Base-by-base conservation (phyloP, 2,329 filamentous ascomycete species). In the Lasiodiplodia sp. region DNA sequence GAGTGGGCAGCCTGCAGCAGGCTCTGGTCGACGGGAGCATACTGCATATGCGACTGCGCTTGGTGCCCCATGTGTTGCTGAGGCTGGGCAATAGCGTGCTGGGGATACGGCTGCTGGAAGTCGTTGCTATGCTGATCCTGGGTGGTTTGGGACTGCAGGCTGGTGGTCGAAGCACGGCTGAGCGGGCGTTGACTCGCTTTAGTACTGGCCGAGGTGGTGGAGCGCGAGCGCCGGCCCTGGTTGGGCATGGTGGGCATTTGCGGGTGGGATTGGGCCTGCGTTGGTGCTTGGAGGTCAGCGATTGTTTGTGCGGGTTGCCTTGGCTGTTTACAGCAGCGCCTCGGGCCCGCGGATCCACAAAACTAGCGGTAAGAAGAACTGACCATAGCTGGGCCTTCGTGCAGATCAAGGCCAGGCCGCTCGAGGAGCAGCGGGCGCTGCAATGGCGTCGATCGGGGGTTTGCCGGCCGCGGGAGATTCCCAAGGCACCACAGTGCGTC, bases 101-200 rank as follows among this genome's bases (percentile, higher is more conserved):
- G 73, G n/a, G 73, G 72, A 44, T 73, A 66, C 14, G 68, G 65
- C n/a, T 62, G 31, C 16, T 34, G 44, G 40, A 64, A 57, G 57
- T 75, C 71, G 71, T 77, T 77, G 55, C 68, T 64, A 66, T 79
- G 75, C 60, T 64, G 60, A 47, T 71, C 69, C 63, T 74, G 72
- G 38, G 63, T 67, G 21, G 63, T 72, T 67, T 58, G 77, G 76
- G 70, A 80, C 57, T 83, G 81, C 49, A 83, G 72, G 72, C 83
- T 84, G n/a, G 83, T 81, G 21, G 83, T 84, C 16, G 83, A 85
- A 52, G 82, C 83, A 72, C 83, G 80, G 34, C 83, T 85, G 21
- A 80, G 77, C 57, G 83, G 83, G 7, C 83, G 78, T 70, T 81
- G 82, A 56, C 74, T 75, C 66, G 79, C 79, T 72, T 79, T 80